Conservation (phyloP, 371 early-diverging fungal genomes). For the Capniomyces stellatus region DNA sequence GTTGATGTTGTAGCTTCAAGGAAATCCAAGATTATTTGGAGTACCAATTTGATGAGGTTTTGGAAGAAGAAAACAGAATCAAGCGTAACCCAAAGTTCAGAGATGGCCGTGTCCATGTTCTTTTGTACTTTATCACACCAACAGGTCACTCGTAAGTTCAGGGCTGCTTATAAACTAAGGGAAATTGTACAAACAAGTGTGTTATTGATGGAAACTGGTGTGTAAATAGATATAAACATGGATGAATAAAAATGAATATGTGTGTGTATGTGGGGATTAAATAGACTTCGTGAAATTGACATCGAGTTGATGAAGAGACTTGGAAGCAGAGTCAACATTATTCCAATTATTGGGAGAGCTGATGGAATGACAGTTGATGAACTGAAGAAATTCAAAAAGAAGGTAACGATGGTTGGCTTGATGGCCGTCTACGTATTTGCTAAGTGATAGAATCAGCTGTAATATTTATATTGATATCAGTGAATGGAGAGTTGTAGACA, state of each 20-base stretch:
- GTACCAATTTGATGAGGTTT: slow-evolving; percentile 66
- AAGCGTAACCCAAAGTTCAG: slow-evolving; percentile 90
- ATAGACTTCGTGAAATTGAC: slow-evolving; percentile 87
- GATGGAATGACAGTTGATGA: slow-evolving; percentile 58
- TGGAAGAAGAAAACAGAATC: slow-evolving; percentile 71
- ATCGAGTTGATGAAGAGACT: slow-evolving; percentile 91
- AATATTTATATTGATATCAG: no score
- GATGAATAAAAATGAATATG: no score
- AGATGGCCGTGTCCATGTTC: slow-evolving; percentile 95
- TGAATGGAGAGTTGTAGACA: no score
- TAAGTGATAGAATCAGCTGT: no score
- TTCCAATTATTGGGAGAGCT: slow-evolving; percentile 78
- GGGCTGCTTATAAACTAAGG: no score
- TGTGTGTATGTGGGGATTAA: no score
- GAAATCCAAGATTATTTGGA: slow-evolving; percentile 77
- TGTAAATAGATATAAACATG: no score
- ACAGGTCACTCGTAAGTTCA: slow-evolving; percentile 90
- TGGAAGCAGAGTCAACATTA: slow-evolving; percentile 86
- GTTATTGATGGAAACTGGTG: no score
- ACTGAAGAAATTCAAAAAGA: slow-evolving; percentile 63
- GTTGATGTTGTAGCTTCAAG: slow-evolving; percentile 73
- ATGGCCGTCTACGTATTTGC: slow-evolving; percentile 80
- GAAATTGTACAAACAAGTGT: no score
- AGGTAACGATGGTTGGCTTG: slow-evolving; percentile 47
- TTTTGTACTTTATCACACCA: slow-evolving; percentile 94